Evolutionary conservation across 352 stramenopile species (phyloP), one percentile per base, ranked within the genome.

Genomic region (Phytophthora gonapodyides): DNA sequence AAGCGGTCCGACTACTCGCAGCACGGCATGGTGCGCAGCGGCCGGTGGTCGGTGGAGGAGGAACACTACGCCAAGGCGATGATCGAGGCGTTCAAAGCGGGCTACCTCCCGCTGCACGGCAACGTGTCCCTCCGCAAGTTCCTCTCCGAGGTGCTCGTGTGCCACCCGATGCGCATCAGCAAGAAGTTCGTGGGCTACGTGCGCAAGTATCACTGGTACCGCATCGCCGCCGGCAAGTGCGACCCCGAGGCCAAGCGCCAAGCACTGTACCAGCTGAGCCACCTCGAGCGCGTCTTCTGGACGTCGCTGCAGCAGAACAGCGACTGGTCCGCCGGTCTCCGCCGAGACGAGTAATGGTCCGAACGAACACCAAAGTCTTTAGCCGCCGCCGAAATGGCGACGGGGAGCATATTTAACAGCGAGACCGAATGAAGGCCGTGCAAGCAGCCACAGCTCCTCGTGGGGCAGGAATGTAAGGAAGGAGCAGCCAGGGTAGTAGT

Each of bases 151-250:
- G 85, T 92, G 59, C 75, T 97, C 10, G 78, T 93, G 53, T 97
- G 89, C 67, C 83, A 94, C 61, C 87, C 88, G 36, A 97, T 97
- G 88, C 82, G 88, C 50, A 93, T 97, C 64, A 96, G 87, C 60
- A 97, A 97, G 67, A 97, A 97, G 71, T 97, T 96, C 64, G 84
- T 93, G 16, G 88, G 88, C 30, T 91, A 91, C 47, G 84, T 93
- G 31, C 89, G 81, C 64, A 97, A 92, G 71, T 92, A 92, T 73
- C 83, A 92, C 56, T 92, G 83, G 83, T 92, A 92, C 63, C 82
- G 78, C 50, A 89, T 89, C 57, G 77, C 82, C 7, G 77, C 80
- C 9, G 77, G 80, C 58, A 82, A 84, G 51, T 83, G 76, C 41
- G 77, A 89, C 21, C 69, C 77, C 7, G 66, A 82, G 59, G 73